Evolutionary conservation across 805 yeast species (phyloP).

Genomic region (Candida koratica): DNA sequence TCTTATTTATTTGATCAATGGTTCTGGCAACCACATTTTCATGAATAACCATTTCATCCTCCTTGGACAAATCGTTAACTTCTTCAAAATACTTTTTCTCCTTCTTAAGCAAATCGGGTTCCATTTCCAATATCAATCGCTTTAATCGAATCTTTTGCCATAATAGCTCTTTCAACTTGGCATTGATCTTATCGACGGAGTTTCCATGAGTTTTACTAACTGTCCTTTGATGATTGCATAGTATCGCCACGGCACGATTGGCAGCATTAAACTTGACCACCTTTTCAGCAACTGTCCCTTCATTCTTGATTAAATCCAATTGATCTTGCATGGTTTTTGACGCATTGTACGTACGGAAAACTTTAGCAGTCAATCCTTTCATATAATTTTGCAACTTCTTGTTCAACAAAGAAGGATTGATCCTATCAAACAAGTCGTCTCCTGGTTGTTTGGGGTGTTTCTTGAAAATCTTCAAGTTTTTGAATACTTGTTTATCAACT

Average conservation of each 20-base stretch:
- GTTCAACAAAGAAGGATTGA: slow-evolving; percentile 78
- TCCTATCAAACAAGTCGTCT: slow-evolving; percentile 86
- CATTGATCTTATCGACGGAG: slow-evolving; percentile 73
- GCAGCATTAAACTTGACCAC: slow-evolving; percentile 90
- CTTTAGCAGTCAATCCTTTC: slow-evolving; percentile 94
- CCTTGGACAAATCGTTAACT: slow-evolving; percentile 60
- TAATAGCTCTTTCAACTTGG: slow-evolving; percentile 69
- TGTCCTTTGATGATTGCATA: slow-evolving; percentile 96
- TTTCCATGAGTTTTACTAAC: slow-evolving; percentile 82
- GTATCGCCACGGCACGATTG: slow-evolving; percentile 88
- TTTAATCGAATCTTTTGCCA: slow-evolving; percentile 81
- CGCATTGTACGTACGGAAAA: slow-evolving; percentile 95
- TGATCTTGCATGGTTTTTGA: slow-evolving; percentile 97
- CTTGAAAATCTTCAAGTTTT: slow-evolving; percentile 81
- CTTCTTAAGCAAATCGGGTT: slow-evolving; percentile 49
- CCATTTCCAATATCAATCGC: slow-evolving; percentile 64
- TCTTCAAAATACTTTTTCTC: slow-evolving; percentile 62
- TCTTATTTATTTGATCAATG: slow-evolving; percentile 57
- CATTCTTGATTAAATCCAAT: slow-evolving; percentile 76
- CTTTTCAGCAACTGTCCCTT: slow-evolving; percentile 84
- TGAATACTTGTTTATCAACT: slow-evolving; percentile 88
- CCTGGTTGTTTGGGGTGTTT: slow-evolving; percentile 87
- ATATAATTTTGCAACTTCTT: slow-evolving; percentile 84
- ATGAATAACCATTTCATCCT: slow-evolving; percentile 59
- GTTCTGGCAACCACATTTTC: slow-evolving; percentile 60